Conservation (phyloP, 2,329 filamentous ascomycete genomes). For the Akanthomyces muscarius region DNA sequence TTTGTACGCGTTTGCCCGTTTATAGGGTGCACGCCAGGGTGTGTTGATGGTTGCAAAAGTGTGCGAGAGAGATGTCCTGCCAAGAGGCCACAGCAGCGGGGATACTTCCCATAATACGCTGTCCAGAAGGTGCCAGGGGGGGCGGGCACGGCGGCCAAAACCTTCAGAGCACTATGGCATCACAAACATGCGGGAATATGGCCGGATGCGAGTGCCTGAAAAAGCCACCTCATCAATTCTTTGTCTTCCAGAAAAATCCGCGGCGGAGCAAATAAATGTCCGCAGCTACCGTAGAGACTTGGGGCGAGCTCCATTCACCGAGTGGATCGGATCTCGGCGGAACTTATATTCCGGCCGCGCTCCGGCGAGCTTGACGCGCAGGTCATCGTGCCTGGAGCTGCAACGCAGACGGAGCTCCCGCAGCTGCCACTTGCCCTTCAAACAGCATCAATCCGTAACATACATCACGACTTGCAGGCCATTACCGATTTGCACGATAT, state of each 20-base stretch:
- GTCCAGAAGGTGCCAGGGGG: conserved; percentile 4
- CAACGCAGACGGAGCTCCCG: conserved; percentile 12
- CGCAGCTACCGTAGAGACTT: conserved; percentile 5
- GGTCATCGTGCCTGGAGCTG: conserved; percentile 20
- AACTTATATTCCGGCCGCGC: conserved; percentile 12
- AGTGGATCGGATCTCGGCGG: conserved; percentile 12
- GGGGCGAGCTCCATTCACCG: conserved; percentile 2
- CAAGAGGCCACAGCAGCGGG: neutral
- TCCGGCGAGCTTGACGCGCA: conserved; percentile 19
- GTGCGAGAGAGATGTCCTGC: neutral
- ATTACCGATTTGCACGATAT: conserved; percentile 1
- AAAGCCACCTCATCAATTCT: conserved; percentile 17
- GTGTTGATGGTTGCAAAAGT: conserved; percentile 5
- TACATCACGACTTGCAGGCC: conserved; percentile 13
- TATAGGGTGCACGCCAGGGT: neutral
- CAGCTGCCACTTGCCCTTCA: conserved; percentile 17
- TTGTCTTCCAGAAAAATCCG: neutral
- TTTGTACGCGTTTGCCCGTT: neutral
- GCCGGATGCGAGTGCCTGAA: neutral
- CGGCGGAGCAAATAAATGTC: conserved; percentile 10
- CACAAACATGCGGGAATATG: neutral
- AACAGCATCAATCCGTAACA: conserved; percentile 18
- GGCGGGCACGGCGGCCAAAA: neutral
- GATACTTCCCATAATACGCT: conserved; percentile 12
- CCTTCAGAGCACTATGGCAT: conserved; percentile 4